Conservation (phyloP, 257 asterid genomes). For the Solanum sitiens region DNA sequence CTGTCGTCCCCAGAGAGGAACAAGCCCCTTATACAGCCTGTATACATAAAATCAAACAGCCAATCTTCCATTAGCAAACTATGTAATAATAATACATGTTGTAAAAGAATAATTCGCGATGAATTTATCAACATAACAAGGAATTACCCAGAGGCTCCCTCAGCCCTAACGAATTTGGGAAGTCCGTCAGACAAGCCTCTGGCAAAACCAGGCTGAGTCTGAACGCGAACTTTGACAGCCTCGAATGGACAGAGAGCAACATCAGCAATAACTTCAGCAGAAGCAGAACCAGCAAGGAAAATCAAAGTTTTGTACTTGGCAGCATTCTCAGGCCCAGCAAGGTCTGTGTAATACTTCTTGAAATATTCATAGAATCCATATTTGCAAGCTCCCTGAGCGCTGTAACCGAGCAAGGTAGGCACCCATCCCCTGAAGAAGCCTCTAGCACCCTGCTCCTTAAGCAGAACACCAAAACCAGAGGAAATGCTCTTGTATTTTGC, state of each 20-base stretch:
- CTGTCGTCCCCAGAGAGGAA: slow-evolving; percentile 76
- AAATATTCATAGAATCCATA: slow-evolving; percentile 51
- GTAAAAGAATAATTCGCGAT: neutral
- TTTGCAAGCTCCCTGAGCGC: slow-evolving; percentile 68
- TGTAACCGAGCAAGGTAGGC: slow-evolving; percentile 62
- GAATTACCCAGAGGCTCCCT: slow-evolving; percentile 51
- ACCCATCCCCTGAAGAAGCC: slow-evolving; percentile 65
- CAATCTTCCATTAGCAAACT: neutral
- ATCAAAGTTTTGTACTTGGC: slow-evolving; percentile 60
- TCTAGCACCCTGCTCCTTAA: slow-evolving; percentile 52
- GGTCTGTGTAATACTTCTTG: slow-evolving; percentile 51
- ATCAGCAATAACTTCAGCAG: slow-evolving; percentile 55
- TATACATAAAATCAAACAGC: neutral
- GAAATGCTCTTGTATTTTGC: slow-evolving; percentile 50
- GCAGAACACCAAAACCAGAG: slow-evolving; percentile 45
- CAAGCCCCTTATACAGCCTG: slow-evolving; percentile 58
- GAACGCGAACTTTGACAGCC: slow-evolving; percentile 70
- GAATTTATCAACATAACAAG: neutral
- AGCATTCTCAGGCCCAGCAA: slow-evolving; percentile 52
- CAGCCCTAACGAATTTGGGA: slow-evolving; percentile 44
- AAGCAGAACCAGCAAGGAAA: slow-evolving; percentile 67
- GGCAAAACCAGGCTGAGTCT: slow-evolving; percentile 63
- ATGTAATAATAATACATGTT: neutral
- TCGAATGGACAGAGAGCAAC: slow-evolving; percentile 67
- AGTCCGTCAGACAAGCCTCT: slow-evolving; percentile 63